Evolutionary conservation across 2,329 filamentous ascomycete genomes (phyloP).

Genomic region (Calycina herbarum): DNA sequence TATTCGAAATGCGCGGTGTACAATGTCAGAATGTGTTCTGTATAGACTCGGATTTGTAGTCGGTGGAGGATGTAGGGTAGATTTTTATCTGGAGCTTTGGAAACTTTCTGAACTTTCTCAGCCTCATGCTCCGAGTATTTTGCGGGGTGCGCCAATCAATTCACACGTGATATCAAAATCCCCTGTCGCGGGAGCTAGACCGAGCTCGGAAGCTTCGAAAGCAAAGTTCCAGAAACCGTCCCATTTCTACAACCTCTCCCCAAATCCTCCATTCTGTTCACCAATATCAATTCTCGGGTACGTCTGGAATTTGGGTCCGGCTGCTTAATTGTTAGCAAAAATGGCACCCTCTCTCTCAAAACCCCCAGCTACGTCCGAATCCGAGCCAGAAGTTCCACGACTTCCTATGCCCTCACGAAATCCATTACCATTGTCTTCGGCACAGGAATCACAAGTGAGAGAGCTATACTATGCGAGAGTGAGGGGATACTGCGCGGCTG

Average conservation of each 20-base stretch:
- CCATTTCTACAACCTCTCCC: constrained; percentile 4
- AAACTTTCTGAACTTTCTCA: constrained; percentile 6
- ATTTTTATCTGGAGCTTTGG: constrained; percentile 1
- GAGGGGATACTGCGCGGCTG: constrained; percentile 69
- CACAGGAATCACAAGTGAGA: constrained; percentile 79
- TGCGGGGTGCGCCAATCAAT: neutral
- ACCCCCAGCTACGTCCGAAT: constrained; percentile 11
- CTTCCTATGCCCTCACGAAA: constrained; percentile 61
- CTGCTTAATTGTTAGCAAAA: constrained; percentile 27
- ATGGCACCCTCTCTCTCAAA: constrained; percentile 30
- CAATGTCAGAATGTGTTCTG: neutral
- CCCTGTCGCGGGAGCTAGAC: constrained; percentile 6
- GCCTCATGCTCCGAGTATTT: constrained; percentile 4
- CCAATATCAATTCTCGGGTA: neutral
- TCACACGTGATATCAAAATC: neutral
- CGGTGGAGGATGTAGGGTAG: constrained; percentile 3
- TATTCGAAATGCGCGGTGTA: neutral
- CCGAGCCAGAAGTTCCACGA: constrained; percentile 32
- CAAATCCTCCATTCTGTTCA: neutral
- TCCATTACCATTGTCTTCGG: constrained; percentile 78
- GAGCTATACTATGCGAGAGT: constrained; percentile 81
- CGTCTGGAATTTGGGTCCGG: neutral
- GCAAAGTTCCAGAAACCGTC: constrained; percentile 7
- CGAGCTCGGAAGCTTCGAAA: constrained; percentile 10
- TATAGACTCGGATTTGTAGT: neutral